These are phyloP conservation scores for Haplosporangium gracile DNA, from an alignment of 192 early-diverging fungal genomes.

Conservation along the genomic window DNA sequence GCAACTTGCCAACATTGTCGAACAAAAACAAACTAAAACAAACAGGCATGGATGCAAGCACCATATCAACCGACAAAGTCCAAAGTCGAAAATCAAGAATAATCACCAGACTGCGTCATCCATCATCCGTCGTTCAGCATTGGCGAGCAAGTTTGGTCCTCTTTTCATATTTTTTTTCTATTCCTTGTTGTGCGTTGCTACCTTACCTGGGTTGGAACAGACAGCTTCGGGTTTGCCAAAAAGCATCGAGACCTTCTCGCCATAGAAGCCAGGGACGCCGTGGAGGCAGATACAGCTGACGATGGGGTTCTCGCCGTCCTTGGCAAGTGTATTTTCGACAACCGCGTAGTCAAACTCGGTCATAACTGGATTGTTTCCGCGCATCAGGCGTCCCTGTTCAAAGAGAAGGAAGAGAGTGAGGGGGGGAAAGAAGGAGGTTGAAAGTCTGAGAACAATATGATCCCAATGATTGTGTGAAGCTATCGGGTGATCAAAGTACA, in stretches of 20 bases:
- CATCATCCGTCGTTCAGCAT: no score
- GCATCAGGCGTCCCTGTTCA: slow-evolving; percentile 22
- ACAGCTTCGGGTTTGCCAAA: slow-evolving; percentile 30
- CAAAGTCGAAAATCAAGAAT: no score
- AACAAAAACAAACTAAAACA: no score
- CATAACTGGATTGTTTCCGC: slow-evolving; percentile 23
- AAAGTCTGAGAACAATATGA: no score
- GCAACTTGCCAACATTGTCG: neutral
- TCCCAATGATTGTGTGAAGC: no score
- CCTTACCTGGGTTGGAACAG: slow-evolving; percentile 25
- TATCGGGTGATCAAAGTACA: no score
- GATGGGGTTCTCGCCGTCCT: slow-evolving; percentile 39
- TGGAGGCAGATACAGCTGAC: slow-evolving; percentile 29
- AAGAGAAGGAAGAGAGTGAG: neutral
- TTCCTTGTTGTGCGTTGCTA: no score
- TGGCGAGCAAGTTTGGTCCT: no score
- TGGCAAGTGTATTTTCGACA: slow-evolving; percentile 35
- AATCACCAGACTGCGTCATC: neutral
- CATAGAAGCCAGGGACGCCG: slow-evolving; percentile 20
- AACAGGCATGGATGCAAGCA: no score
- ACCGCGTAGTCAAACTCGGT: slow-evolving; percentile 35
- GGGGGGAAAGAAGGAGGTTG: no score
- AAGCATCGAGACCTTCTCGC: slow-evolving; percentile 3
- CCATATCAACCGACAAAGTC: no score
- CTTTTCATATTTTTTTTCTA: neutral